Conservation (phyloP, 2,329 filamentous ascomycete genomes). For the Colletotrichum higginsianum region DNA sequence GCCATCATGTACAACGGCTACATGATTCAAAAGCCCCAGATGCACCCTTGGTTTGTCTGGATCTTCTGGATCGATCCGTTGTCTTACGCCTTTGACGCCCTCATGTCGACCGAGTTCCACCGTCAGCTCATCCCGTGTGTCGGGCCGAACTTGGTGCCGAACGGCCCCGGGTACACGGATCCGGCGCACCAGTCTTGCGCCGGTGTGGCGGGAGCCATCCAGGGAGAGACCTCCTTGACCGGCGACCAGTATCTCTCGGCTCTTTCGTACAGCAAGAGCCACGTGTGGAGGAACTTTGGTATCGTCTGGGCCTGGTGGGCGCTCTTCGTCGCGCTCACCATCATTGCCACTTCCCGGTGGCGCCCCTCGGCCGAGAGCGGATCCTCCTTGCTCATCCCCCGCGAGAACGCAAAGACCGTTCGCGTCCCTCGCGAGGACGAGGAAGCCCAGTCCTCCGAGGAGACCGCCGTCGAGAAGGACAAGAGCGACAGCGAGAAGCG, state of each 20-base stretch:
- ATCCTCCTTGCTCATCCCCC: constrained; percentile 72
- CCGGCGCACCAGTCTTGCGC: constrained; percentile 65
- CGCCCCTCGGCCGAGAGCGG: constrained; percentile 66
- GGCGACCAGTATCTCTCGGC: constrained; percentile 72
- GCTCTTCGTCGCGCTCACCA: constrained; percentile 71
- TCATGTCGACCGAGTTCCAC: constrained; percentile 81
- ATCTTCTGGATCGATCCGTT: constrained; percentile 76
- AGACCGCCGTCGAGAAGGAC: constrained; percentile 53
- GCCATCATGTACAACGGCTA: constrained; percentile 76
- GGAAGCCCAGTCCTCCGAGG: constrained; percentile 57
- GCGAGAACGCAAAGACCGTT: constrained; percentile 66
- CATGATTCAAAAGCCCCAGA: constrained; percentile 72
- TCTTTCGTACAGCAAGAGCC: constrained; percentile 66
- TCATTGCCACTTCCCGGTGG: constrained; percentile 72
- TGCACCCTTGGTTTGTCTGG: constrained; percentile 77
- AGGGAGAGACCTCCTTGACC: constrained; percentile 63
- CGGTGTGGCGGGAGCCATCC: constrained; percentile 69
- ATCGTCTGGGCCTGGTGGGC: constrained; percentile 76
- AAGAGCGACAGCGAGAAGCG: constrained; percentile 38
- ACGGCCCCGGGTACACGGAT: constrained; percentile 63
- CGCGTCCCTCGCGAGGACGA: constrained; percentile 58
- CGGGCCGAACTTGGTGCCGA: constrained; percentile 65
- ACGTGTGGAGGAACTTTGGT: constrained; percentile 74
- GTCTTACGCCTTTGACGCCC: constrained; percentile 77
- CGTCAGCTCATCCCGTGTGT: constrained; percentile 67